Evolutionary conservation across 2,329 filamentous ascomycete species (phyloP).

Genomic region (Xylaria sp.): DNA sequence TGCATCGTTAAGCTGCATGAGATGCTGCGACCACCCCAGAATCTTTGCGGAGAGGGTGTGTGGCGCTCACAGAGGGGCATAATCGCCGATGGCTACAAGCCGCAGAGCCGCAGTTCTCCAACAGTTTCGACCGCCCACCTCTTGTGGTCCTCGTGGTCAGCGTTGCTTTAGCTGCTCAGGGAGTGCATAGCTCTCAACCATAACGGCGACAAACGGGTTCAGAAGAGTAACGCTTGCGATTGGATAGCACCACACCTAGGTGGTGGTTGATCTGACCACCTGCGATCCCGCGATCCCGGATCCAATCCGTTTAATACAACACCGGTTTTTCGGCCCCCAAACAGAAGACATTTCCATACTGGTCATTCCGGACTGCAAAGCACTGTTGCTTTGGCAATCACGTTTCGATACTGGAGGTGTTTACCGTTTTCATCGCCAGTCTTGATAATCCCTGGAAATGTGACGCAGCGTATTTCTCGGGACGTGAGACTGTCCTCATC

Average conservation of each 20-base stretch:
- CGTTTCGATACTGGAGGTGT: slow-evolving; percentile 68
- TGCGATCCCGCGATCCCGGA: slow-evolving; percentile 25
- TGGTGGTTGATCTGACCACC: slow-evolving; percentile 6
- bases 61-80: slow-evolving; percentile 24
- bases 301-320: slow-evolving; percentile 42
- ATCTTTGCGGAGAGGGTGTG: slow-evolving; percentile 23
- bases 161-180: slow-evolving; percentile 12
- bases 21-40: slow-evolving; percentile 12
- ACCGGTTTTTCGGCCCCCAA: slow-evolving; percentile 32
- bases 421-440: slow-evolving; percentile 71
- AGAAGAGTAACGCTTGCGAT: slow-evolving; percentile 17
- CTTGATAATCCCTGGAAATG: slow-evolving; percentile 73
- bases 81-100: slow-evolving; percentile 13
- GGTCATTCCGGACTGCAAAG: slow-evolving; percentile 63
- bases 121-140: slow-evolving; percentile 8
- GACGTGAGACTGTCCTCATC: slow-evolving; percentile 64
- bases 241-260: slow-evolving; percentile 17
- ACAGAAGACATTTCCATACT: slow-evolving; percentile 24
- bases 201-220: slow-evolving; percentile 1
- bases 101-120: slow-evolving; percentile 35
- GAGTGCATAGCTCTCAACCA: slow-evolving; percentile 14
- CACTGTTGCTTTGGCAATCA: slow-evolving; percentile 73
- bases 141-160: slow-evolving; percentile 21
- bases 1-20: slow-evolving; percentile 14
- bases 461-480: slow-evolving; percentile 69